Percentiles rank a stretch among this genome's conserved stretches.
Conservation (phyloP, 2,329 filamentous ascomycete species). For the Pseudocercospora crystallina region DNA sequence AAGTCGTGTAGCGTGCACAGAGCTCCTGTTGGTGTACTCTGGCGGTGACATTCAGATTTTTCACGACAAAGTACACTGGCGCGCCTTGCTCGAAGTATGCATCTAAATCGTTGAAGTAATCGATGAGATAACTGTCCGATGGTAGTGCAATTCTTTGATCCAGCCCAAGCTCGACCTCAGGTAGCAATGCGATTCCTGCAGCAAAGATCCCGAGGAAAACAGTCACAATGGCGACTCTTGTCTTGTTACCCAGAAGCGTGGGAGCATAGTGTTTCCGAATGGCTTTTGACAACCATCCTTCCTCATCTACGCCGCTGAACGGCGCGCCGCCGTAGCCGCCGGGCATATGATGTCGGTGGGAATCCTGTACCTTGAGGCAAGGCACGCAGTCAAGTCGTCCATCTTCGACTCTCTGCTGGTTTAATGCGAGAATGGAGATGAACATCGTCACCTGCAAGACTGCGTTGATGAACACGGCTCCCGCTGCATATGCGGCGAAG, state of each 20-base stretch:
- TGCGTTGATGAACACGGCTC: constrained; percentile 95
- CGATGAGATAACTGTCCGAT: constrained; percentile 88
- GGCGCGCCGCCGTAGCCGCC: constrained; percentile 63
- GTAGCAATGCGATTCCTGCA: constrained; percentile 78
- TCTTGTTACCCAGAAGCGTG: constrained; percentile 72
- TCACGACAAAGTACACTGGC: constrained; percentile 93
- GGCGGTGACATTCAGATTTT: constrained; percentile 74
- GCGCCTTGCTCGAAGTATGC: constrained; percentile 88
- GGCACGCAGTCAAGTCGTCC: constrained; percentile 89
- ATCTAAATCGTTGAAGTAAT: constrained; percentile 95
- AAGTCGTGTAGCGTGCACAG: constrained; percentile 88
- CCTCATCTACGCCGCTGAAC: constrained; percentile 72
- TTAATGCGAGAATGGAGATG: constrained; percentile 83
- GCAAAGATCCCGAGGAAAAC: constrained; percentile 87
- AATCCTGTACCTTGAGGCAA: constrained; percentile 77
- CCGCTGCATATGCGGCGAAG: constrained; percentile 94
- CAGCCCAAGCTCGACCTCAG: constrained; percentile 79
- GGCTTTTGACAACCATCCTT: constrained; percentile 79
- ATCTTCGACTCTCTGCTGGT: constrained; percentile 86
- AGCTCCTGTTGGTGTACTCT: constrained; percentile 77
- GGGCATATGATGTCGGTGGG: constrained; percentile 64
- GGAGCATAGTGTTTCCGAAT: constrained; percentile 91
- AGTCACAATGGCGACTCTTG: constrained; percentile 73
- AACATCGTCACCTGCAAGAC: constrained; percentile 98
- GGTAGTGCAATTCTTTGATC: constrained; percentile 95